phyloP scores from a whole-genome alignment of 2,329 filamentous ascomycete species.

The Epichloe glyceriae region DNA sequence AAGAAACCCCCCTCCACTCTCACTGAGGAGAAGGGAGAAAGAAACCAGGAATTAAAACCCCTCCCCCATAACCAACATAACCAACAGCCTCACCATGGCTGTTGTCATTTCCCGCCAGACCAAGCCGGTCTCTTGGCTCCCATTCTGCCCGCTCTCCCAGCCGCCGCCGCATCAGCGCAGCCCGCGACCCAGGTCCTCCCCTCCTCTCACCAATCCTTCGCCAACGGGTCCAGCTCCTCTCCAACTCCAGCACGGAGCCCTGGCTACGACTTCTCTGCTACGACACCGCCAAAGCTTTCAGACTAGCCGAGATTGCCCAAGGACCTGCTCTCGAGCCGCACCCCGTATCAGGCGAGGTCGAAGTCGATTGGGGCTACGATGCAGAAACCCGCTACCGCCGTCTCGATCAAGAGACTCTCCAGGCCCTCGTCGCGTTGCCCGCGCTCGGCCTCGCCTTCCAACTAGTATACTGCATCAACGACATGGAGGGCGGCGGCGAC shows the following conservation, averaged over 20 bases:
- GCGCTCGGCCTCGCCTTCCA: conserved; percentile 51
- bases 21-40: no score
- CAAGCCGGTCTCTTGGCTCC: conserved; percentile 36
- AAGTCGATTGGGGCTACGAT: conserved; percentile 57
- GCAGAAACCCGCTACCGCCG: conserved; percentile 50
- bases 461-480: conserved; percentile 56
- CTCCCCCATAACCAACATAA: no score
- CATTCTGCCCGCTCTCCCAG: conserved; percentile 46
- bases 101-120: conserved; percentile 30
- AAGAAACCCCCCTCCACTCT: no score
- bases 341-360: conserved; percentile 66
- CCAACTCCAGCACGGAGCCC: conserved; percentile 44
- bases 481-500: conserved; percentile 45
- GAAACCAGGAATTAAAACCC: neutral
- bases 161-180: conserved; percentile 43
- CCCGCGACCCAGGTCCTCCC: conserved; percentile 43
- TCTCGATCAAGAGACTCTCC: conserved; percentile 64
- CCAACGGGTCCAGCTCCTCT: conserved; percentile 53
- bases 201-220: conserved; percentile 53
- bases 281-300: conserved; percentile 41
- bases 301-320: conserved; percentile 47
- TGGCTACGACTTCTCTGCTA: conserved; percentile 67
- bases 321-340: conserved; percentile 62
- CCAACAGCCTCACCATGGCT: conserved; percentile 13
- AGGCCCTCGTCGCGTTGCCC: conserved; percentile 48